Evolutionary conservation across 1,284 basidiomycete species (phyloP).

Genomic region (Abortiporus biennis): DNA sequence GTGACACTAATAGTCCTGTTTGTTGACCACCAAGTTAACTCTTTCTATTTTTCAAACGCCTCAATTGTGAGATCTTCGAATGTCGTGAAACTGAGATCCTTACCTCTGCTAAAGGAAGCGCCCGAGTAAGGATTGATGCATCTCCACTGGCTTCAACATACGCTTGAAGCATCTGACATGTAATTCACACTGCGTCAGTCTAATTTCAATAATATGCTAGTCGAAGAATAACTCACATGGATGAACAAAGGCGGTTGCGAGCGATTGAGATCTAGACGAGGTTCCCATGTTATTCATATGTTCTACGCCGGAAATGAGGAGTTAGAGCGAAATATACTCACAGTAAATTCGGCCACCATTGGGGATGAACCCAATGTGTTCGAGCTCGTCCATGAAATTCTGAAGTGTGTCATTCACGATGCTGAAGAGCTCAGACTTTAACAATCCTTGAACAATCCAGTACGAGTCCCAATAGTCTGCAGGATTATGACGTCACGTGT

Average conservation of each 20-base stretch:
- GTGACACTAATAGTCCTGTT: slow-evolving; percentile 73
- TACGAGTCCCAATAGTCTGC: slow-evolving; percentile 80
- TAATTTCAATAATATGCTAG: background rate
- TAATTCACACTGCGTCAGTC: slow-evolving; percentile 1
- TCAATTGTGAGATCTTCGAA: background rate
- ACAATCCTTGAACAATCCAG: slow-evolving; percentile 83
- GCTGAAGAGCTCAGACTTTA: slow-evolving; percentile 71
- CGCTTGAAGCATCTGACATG: slow-evolving; percentile 54
- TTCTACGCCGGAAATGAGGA: slow-evolving; percentile 8
- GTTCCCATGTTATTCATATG: slow-evolving; percentile 4
- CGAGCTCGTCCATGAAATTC: slow-evolving; percentile 92
- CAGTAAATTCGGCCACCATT: slow-evolving; percentile 87
- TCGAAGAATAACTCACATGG: slow-evolving; percentile 41
- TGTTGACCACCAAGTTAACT: slow-evolving; percentile 77
- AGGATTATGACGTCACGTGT: background rate
- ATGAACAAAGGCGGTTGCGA: slow-evolving; percentile 89
- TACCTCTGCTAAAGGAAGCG: slow-evolving; percentile 56
- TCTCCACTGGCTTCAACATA: slow-evolving; percentile 60
- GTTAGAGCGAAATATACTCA: slow-evolving; percentile 24
- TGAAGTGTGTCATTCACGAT: slow-evolving; percentile 75
- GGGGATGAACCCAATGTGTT: slow-evolving; percentile 80
- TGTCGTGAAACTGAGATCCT: slow-evolving; percentile 8
- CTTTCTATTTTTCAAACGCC: slow-evolving; percentile 37
- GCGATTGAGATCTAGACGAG: slow-evolving; percentile 64
- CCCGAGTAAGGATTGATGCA: slow-evolving; percentile 54